Percentiles rank a stretch among this genome's conserved stretches.
These are phyloP conservation scores for Abrus pulchellus DNA, from an alignment of 306 rosid species.

Conservation along the genomic window DNA sequence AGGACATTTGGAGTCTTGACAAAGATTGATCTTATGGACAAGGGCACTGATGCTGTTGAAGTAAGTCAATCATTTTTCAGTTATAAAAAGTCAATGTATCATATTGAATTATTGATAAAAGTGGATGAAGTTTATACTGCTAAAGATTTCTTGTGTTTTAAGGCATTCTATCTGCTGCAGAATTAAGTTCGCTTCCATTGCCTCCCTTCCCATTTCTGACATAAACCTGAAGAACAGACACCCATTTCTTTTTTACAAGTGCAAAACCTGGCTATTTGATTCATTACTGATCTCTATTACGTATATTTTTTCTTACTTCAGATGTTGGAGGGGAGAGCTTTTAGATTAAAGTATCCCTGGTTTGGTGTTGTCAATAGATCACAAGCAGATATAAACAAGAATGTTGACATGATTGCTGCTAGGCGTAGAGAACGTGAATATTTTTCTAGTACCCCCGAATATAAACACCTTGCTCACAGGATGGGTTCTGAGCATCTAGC, in stretches of 20 bases:
- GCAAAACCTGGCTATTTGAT: conserved; percentile 14
- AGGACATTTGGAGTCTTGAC: conserved; percentile 96
- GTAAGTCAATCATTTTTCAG: conserved; percentile 59
- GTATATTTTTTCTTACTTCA: conserved; percentile 46
- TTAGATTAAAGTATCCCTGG: conserved; percentile 90
- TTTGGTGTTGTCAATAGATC: conserved; percentile 95
- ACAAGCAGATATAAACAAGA: conserved; percentile 91
- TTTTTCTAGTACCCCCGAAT: conserved; percentile 82
- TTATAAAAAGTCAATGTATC: background rate
- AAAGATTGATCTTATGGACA: conserved; percentile 98
- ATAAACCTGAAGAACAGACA: background rate
- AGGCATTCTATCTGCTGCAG: conserved; percentile 25
- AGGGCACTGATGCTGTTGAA: conserved; percentile 98
- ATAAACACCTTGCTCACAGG: conserved; percentile 86
- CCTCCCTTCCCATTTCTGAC: background rate
- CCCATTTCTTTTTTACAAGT: background rate
- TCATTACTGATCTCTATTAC: conserved; percentile 12
- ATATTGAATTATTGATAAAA: conserved; percentile 17
- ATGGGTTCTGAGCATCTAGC: conserved; percentile 99
- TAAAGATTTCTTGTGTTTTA: conserved; percentile 29
- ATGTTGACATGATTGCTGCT: conserved; percentile 98
- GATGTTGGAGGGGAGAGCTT: conserved; percentile 89
- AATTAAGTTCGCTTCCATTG: conserved; percentile 1
- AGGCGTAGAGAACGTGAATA: conserved; percentile 92
- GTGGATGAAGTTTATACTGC: background rate